Conservation (phyloP, 192 early-diverging fungal genomes). For the Paraglomus brasilianum region DNA sequence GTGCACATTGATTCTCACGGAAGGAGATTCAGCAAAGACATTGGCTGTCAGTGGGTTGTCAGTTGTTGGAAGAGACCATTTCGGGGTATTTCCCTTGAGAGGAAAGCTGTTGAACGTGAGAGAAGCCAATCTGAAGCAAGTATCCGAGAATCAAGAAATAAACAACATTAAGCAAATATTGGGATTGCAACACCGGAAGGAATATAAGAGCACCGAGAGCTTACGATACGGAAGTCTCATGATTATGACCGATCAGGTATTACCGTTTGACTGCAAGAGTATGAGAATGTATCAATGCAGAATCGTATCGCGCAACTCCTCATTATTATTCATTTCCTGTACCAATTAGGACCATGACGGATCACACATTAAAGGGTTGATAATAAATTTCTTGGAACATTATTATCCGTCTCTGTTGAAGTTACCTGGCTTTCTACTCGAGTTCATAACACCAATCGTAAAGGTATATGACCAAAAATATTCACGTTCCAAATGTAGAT, state of each 20-base stretch:
- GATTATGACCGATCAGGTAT: slow-evolving; percentile 97
- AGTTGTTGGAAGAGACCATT: slow-evolving; percentile 86
- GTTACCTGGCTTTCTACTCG: slow-evolving; percentile 86
- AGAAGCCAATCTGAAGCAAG: slow-evolving; percentile 68
- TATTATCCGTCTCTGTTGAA: slow-evolving; percentile 90
- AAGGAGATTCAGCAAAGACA: slow-evolving; percentile 95
- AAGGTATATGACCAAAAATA: too few relatives aligned
- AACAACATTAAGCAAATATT: slow-evolving; percentile 88
- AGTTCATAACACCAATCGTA: slow-evolving; percentile 98
- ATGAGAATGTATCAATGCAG: too few relatives aligned
- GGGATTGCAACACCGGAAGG: slow-evolving; percentile 83
- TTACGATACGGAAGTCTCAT: slow-evolving; percentile 94
- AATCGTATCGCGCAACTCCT: too few relatives aligned
- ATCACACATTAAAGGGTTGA: slow-evolving; percentile 94
- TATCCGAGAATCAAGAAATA: slow-evolving; percentile 85
- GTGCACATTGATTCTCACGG: slow-evolving; percentile 95
- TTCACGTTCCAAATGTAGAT: too few relatives aligned
- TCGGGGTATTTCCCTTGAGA: slow-evolving; percentile 93
- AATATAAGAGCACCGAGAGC: slow-evolving; percentile 67
- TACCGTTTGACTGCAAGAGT: too few relatives aligned
- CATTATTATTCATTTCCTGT: neutral
- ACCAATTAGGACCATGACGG: slow-evolving; percentile 80
- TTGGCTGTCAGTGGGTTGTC: slow-evolving; percentile 83
- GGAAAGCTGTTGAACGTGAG: slow-evolving; percentile 98
- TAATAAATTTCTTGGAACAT: slow-evolving; percentile 95